A percentile compares a stretch with the other conserved stretches of the same genome.
These are phyloP conservation scores for Aspergillus sergii DNA, from an alignment of 2,329 filamentous ascomycete genomes.

Conservation along the genomic window DNA sequence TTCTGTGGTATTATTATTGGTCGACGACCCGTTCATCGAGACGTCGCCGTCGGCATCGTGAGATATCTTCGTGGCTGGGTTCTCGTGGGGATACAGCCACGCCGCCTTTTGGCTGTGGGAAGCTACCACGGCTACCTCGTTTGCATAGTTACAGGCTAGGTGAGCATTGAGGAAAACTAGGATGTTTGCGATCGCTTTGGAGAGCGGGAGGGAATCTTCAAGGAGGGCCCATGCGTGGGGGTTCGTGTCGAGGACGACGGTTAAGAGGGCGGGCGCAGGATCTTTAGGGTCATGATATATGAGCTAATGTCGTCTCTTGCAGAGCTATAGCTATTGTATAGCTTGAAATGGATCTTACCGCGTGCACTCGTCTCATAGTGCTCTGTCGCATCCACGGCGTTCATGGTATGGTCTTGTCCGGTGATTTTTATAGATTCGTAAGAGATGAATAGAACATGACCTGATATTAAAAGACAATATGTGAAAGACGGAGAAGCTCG, in stretches of 20 bases:
- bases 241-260: slow-evolving; percentile 93
- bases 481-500: not conserved
- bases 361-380: slow-evolving; percentile 53
- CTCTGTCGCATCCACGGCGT: slow-evolving; percentile 65
- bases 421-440: not conserved
- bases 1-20: not conserved
- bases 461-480: not conserved
- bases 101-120: slow-evolving; percentile 82
- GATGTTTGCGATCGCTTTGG: slow-evolving; percentile 81
- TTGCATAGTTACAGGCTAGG: slow-evolving; percentile 88
- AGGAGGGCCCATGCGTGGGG: slow-evolving; percentile 90
- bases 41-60: slow-evolving; percentile 52
- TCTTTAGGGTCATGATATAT: slow-evolving; percentile 37
- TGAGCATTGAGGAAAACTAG: slow-evolving; percentile 98
- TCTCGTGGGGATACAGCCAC: slow-evolving; percentile 76
- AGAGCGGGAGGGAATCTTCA: slow-evolving; percentile 72
- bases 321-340: not conserved
- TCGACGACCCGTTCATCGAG: slow-evolving; percentile 56
- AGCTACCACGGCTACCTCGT: slow-evolving; percentile 88
- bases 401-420: slow-evolving; percentile 50
- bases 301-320: not conserved
- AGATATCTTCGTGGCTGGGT: slow-evolving; percentile 18
- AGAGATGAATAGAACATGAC: not conserved
- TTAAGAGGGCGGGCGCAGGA: slow-evolving; percentile 76
- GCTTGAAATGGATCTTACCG: slow-evolving; percentile 36